Conservation (phyloP, 164 flowering plant genomes). For the Akebia trifoliata region DNA sequence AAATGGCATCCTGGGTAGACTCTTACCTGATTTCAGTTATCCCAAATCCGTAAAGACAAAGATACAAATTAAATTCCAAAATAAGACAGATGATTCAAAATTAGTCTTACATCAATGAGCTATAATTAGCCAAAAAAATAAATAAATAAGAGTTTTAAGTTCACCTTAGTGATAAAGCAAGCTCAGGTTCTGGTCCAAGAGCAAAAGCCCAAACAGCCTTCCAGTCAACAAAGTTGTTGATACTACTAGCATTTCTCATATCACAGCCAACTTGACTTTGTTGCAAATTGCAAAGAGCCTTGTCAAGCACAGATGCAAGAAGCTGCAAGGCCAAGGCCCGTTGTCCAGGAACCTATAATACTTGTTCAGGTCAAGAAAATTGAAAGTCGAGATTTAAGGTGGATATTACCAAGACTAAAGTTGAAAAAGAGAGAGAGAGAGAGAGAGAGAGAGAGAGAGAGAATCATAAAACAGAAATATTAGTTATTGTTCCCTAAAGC, state of each 20-base stretch:
- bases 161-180: constrained; percentile 77
- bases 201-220: constrained; percentile 94
- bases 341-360: constrained; percentile 84
- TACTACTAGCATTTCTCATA: constrained; percentile 10
- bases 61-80: not conserved
- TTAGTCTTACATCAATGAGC: not conserved
- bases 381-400: no score
- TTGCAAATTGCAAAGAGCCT: constrained; percentile 41
- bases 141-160: not conserved
- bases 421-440: no score
- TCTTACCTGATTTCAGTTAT: no score
- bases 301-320: constrained; percentile 65
- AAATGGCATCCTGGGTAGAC: no score
- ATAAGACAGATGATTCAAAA: not conserved
- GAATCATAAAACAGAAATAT: no score
- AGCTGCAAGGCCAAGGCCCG: constrained; percentile 77
- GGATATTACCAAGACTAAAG: no score
- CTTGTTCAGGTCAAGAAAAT: constrained; percentile 13
- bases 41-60: not conserved
- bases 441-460: no score
- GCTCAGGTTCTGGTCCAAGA: constrained; percentile 98
- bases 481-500: no score
- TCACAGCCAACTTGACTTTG: constrained; percentile 28
- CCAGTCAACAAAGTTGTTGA: constrained; percentile 52
- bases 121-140: not conserved